A percentile compares a stretch with the other conserved stretches of the same genome.
These are phyloP conservation scores for Mrakia hoshinonis DNA, from an alignment of 768 basidiomycete species.

Conservation along the genomic window DNA sequence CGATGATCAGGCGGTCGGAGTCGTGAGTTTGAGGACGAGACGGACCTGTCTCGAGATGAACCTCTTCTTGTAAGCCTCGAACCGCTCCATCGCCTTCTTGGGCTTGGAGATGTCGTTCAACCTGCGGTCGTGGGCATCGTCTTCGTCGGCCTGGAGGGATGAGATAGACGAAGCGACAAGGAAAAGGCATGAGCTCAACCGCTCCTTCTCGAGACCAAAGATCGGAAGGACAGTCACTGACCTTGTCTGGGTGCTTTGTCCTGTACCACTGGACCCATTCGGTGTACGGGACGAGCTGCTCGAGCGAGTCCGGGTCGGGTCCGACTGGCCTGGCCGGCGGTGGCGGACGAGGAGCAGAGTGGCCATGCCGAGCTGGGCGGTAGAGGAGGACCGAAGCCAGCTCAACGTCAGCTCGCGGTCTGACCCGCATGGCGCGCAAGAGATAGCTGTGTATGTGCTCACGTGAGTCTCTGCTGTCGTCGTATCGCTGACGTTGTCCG, in stretches of 20 bases:
- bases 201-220: neutral
- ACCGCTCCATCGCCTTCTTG: conserved; percentile 67
- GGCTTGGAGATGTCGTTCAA: conserved; percentile 50
- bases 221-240: neutral
- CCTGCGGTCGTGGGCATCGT: conserved; percentile 62
- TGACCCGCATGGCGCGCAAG: too few species aligned
- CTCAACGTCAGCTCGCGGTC: conserved; percentile 58
- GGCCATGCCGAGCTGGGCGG: neutral
- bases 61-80: conserved; percentile 91
- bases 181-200: neutral
- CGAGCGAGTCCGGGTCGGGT: conserved; percentile 50
- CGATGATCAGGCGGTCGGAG: conserved; percentile 7
- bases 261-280: conserved; percentile 45
- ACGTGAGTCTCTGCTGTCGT: conserved; percentile 66
- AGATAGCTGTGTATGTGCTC: neutral
- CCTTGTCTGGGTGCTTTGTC: conserved; percentile 41
- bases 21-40: conserved; percentile 24
- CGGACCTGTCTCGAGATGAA: conserved; percentile 79
- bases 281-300: conserved; percentile 47
- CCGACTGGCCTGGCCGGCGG: conserved; percentile 48
- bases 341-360: neutral
- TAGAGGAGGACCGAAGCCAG: conserved; percentile 35
- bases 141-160: conserved; percentile 47
- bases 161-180: conserved; percentile 63
- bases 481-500: conserved; percentile 72